Percentiles rank a stretch among this genome's conserved stretches.
These are phyloP conservation scores for Penicillium lividum DNA, from an alignment of 495 filamentous ascomycete species.

Conservation along the genomic window DNA sequence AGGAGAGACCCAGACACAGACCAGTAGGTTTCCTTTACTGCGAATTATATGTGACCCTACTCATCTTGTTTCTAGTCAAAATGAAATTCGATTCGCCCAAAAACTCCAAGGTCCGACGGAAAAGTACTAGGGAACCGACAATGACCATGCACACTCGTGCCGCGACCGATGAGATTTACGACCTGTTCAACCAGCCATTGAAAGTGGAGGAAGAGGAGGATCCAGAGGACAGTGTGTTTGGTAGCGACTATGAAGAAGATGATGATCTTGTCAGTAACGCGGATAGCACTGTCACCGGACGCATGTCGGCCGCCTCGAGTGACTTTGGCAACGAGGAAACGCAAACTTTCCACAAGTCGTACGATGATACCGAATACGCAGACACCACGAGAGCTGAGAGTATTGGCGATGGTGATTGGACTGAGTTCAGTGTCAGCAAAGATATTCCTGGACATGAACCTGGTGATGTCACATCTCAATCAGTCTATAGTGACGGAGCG, in stretches of 20 bases:
- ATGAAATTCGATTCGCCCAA: slow-evolving; percentile 88
- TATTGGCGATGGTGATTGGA: slow-evolving; percentile 70
- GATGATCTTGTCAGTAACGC: slow-evolving; percentile 80
- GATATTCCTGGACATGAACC: slow-evolving; percentile 59
- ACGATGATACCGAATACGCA: slow-evolving; percentile 48
- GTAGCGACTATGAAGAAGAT: slow-evolving; percentile 65
- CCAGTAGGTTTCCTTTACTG: slow-evolving; percentile 37
- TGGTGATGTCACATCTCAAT: slow-evolving; percentile 28
- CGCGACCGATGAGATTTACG: slow-evolving; percentile 95
- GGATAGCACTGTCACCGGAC: slow-evolving; percentile 78
- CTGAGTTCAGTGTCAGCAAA: slow-evolving; percentile 75
- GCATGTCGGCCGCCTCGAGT: slow-evolving; percentile 60
- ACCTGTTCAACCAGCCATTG: slow-evolving; percentile 90
- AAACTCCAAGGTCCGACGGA: slow-evolving; percentile 70
- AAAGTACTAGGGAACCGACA: slow-evolving; percentile 78
- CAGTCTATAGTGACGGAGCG: slow-evolving; percentile 30
- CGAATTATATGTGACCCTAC: background rate
- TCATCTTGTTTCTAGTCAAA: slow-evolving; percentile 63
- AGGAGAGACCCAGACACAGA: slow-evolving; percentile 82
- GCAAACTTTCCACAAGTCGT: slow-evolving; percentile 44
- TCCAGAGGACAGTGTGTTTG: slow-evolving; percentile 43
- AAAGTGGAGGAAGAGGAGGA: slow-evolving; percentile 52
- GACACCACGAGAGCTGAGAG: slow-evolving; percentile 56
- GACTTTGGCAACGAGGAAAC: slow-evolving; percentile 66
- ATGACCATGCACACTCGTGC: slow-evolving; percentile 97